Percentiles rank a stretch among this genome's conserved stretches.
Conservation (phyloP, 768 basidiomycete species). For the Suillus plorans region DNA sequence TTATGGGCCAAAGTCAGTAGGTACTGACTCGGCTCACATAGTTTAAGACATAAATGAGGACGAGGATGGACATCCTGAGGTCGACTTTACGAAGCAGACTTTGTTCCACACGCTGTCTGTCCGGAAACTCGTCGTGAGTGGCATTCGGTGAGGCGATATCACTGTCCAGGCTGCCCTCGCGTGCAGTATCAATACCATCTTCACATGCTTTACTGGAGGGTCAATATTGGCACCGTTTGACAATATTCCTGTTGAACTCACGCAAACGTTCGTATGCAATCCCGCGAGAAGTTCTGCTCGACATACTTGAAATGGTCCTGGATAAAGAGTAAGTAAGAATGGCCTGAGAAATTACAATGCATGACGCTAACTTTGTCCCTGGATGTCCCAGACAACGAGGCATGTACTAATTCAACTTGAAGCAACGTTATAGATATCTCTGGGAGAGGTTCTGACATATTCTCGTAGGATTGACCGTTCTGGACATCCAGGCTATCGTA, state of each 20-base stretch:
- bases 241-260: background rate
- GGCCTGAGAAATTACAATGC: background rate
- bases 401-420: background rate
- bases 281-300: slow-evolving; percentile 8
- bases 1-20: background rate
- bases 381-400: background rate
- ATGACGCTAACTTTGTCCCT: background rate
- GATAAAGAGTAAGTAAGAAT: background rate
- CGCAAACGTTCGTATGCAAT: slow-evolving; percentile 16
- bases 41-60: slow-evolving; percentile 36
- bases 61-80: slow-evolving; percentile 33
- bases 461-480: background rate
- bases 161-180: background rate
- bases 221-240: background rate
- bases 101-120: slow-evolving; percentile 39
- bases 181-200: background rate
- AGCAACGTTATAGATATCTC: background rate
- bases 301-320: slow-evolving; percentile 6
- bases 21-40: slow-evolving; percentile 23
- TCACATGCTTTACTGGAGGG: slow-evolving; percentile 5
- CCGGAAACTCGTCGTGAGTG: slow-evolving; percentile 5
- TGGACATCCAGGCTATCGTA: background rate
- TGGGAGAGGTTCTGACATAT: too few relatives aligned
- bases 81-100: slow-evolving; percentile 40
- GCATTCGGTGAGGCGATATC: background rate